These are phyloP conservation scores for Macrolepiota dolichaula DNA, from an alignment of 768 basidiomycete genomes.

Conservation along the genomic window DNA sequence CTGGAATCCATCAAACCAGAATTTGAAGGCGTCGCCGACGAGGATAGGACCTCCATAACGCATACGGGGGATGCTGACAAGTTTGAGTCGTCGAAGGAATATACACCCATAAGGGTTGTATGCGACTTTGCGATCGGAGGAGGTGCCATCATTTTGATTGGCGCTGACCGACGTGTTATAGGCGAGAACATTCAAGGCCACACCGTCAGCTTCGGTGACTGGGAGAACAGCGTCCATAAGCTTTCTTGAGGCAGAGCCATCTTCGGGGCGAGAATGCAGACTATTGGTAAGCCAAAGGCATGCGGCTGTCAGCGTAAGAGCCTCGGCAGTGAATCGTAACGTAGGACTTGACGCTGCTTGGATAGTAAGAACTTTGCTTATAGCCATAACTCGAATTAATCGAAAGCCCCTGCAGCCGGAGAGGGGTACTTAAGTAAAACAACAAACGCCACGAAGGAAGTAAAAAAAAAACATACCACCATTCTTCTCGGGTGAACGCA, in stretches of 20 bases:
- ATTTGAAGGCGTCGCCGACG: background rate
- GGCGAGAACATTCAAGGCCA: background rate
- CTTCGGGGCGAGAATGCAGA: slow-evolving; percentile 17
- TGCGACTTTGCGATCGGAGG: background rate
- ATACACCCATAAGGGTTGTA: slow-evolving; percentile 13
- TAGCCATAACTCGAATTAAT: background rate
- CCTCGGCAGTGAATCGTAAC: background rate
- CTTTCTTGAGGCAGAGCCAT: slow-evolving; percentile 9
- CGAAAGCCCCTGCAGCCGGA: background rate
- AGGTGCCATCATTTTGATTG: background rate
- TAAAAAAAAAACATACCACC: slow-evolving; percentile 7
- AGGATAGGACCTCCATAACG: background rate
- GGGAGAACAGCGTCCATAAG: slow-evolving; percentile 16
- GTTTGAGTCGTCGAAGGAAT: slow-evolving; percentile 10
- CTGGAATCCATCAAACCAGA: background rate
- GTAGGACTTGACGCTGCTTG: background rate
- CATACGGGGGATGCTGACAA: background rate
- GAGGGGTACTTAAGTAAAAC: background rate
- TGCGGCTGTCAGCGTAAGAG: slow-evolving; percentile 13
- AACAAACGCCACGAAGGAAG: too few relatives aligned
- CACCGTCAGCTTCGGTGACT: background rate
- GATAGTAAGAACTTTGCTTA: background rate
- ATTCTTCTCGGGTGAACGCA: background rate
- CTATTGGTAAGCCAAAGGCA: slow-evolving; percentile 16
- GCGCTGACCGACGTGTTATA: background rate